phyloP scores from a whole-genome alignment of 306 rosid species.

The Cicer pinnatifidum region DNA sequence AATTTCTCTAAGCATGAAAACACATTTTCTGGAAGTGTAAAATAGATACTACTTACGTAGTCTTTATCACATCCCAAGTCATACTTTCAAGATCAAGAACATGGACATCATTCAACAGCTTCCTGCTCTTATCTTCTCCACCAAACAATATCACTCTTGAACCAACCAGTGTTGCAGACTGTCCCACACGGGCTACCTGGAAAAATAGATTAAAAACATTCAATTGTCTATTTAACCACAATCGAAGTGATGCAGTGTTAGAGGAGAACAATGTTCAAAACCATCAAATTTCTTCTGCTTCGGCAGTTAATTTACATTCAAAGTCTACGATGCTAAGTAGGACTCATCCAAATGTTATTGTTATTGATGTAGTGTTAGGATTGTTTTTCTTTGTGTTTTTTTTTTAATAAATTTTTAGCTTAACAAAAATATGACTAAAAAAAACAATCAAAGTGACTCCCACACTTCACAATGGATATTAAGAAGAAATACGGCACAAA shows the following conservation, averaged over 20 bases:
- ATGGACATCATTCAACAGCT: conserved; percentile 76
- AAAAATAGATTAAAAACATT: conserved; percentile 44
- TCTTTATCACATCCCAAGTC: conserved; percentile 74
- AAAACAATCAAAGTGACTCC: conserved; percentile 34
- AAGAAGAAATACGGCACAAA: conserved; percentile 10
- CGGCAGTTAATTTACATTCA: too few species aligned
- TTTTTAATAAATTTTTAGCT: too few species aligned
- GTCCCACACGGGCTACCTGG: conserved; percentile 84
- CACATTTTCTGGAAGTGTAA: conserved; percentile 42
- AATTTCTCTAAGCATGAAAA: conserved; percentile 42
- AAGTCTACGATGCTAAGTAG: too few species aligned
- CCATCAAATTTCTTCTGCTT: too few species aligned
- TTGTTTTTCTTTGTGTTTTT: too few species aligned
- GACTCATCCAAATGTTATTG: too few species aligned
- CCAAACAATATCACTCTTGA: conserved; percentile 88
- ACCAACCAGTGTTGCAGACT: conserved; percentile 85
- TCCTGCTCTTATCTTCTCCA: conserved; percentile 88
- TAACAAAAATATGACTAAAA: too few species aligned
- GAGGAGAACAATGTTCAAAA: too few species aligned
- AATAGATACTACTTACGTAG: conserved; percentile 68
- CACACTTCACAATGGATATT: conserved; percentile 29
- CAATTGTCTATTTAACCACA: conserved; percentile 41
- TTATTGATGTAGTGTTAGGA: too few species aligned
- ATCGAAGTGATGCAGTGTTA: conserved; percentile 15
- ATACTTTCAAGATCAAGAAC: conserved; percentile 83